Evolutionary conservation across 768 basidiomycete species (phyloP), one percentile per base, ranked within the genome.

Genomic region (Trametes cinnabarina): DNA sequence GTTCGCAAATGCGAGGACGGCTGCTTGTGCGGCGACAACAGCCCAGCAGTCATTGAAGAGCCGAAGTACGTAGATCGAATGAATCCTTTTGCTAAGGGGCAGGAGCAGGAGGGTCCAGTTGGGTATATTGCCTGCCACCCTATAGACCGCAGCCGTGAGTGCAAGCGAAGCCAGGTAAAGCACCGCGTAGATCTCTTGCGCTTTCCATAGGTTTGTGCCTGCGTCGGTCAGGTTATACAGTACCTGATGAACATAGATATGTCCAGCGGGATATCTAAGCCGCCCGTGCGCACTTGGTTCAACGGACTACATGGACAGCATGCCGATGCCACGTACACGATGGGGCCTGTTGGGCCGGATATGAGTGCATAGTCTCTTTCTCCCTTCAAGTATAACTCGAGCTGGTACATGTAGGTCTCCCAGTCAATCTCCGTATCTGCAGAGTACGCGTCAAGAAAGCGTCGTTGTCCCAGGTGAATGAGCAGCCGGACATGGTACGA

Each of bases 341-440:
- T 76, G 9, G 90, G 92, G 15, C 97, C 97, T 6, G 94, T 97
- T 2, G 94, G 94, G 0, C 97, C 97, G 55, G 82, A 77, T 48
- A 99, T 88, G 58, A 77, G 72, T 12, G 83, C 79, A 69, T 99
- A 99, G 67, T 94, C 83, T 46, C 87, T 79, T 69, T 95, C 88
- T 32, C 94, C 94, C 53, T 83, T 81, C 46, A 90, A 65, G 73
- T 91, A 94, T 40, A 88, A 69, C 55, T 87, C 80, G 1, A 90
- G 81, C 51, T 98, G 97, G 51, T 87, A 76, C 85, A 98, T 93
- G 69, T 99, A 99, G 0, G 97, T 98, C 67, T 87, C 82, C 86
- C 92, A 98, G 74, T 99, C 97, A 66, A 99, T 99, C 74, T 99
- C 95, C 11, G 97, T 98, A 75, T 95, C 96, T 98, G 76, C 49